Evolutionary conservation across 257 asterid genomes (phyloP), one percentile per base, ranked within the genome.

Genomic region (Catharanthus roseus): DNA sequence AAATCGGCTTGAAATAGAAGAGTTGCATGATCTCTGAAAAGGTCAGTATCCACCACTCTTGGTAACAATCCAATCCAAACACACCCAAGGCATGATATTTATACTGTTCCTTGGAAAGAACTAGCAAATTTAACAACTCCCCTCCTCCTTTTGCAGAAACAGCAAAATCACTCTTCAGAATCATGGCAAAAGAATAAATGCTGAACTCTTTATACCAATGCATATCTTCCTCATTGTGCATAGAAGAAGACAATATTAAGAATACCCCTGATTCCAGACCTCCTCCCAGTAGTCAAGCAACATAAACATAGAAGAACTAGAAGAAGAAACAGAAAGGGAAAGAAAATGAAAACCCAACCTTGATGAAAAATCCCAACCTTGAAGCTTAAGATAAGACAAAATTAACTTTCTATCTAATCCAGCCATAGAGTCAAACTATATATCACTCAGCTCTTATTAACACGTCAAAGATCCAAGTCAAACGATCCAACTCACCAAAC

Each of bases 401-500:
- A 50, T 15, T 12, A 21, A 50, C 72, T 29, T 53, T 18, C 72
- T 38, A 29, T 45, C 73, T 55, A 69, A 53, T 69, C 44, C 1
- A 9, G 12, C 33, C 65, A 51, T 51, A 24, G 51, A 9, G 61
- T 38, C 72, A 19, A 68, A 68, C 62, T 16, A 33, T 24, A 33
- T 24, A 51, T 33, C 23, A n/a, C 64, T 69, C 65, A 26, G 44
- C 24, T 26, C 49, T 31, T 36, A 53, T 41, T 36, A 23, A 74
- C 64, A 62, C 15, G 68, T 42, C 51, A 19, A 16, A 12, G 38
- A 73, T 60, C 67, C 55, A 36, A 57, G 62, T 56, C 71, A 44
- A 72, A 67, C 65, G 42, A 70, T 68, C 74, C 65, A 75, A 57
- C 65, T 73, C 65, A 76, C 36, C 76, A 58, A 74, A 53, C 42